Conservation (phyloP, 1,139 yeast species). For the Yamadazyma jaroonii region DNA sequence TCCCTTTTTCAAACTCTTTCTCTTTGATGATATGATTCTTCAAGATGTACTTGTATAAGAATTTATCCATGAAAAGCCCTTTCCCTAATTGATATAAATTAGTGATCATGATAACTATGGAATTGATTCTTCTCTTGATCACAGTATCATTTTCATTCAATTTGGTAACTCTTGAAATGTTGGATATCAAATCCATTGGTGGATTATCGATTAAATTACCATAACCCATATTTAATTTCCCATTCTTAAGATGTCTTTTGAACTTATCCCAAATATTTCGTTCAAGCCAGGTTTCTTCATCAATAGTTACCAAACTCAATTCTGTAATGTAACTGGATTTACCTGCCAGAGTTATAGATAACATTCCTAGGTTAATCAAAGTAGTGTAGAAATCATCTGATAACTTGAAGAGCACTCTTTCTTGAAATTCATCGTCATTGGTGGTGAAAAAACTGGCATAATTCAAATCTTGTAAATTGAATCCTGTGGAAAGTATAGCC, state of each 20-base stretch:
- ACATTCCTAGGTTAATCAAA: conserved; percentile 55
- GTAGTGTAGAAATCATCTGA: conserved; percentile 68
- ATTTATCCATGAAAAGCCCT: conserved; percentile 18
- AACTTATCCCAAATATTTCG: conserved; percentile 24
- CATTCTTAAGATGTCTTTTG: conserved; percentile 5
- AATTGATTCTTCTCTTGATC: conserved; percentile 20
- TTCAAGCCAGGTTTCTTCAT: conserved; percentile 62
- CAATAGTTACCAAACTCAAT: conserved; percentile 46
- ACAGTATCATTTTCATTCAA: conserved; percentile 11
- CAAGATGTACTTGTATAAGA: conserved; percentile 6
- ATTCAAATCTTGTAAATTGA: conserved; percentile 42
- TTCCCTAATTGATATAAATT: conserved; percentile 24
- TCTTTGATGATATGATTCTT: not conserved
- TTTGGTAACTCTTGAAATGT: conserved; percentile 6
- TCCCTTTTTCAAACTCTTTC: conserved; percentile 6
- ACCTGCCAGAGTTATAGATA: conserved; percentile 66
- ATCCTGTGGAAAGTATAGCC: conserved; percentile 62
- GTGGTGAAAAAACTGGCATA: conserved; percentile 44
- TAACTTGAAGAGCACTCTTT: conserved; percentile 22
- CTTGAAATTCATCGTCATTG: conserved; percentile 15
- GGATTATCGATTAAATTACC: conserved; percentile 33
- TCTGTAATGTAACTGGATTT: conserved; percentile 65
- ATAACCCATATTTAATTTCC: conserved; percentile 23
- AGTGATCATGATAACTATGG: conserved; percentile 17
- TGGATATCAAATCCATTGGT: conserved; percentile 23